These are phyloP conservation scores for Dendrobium catenatum DNA, from an alignment of 106 monocot species.

Conservation along the genomic window DNA sequence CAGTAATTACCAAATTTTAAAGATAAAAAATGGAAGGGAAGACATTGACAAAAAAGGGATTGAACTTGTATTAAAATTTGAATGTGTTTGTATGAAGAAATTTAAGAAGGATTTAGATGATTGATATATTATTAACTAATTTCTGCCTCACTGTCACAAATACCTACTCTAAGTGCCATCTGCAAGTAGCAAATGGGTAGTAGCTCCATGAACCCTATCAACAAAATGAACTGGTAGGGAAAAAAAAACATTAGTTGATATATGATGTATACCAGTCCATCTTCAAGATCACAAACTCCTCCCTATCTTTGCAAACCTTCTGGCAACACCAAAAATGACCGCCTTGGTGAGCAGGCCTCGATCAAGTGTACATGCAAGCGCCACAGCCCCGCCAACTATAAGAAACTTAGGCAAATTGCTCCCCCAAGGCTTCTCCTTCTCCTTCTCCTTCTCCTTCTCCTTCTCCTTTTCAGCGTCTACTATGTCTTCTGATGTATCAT, in stretches of 20 bases:
- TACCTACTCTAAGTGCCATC: background rate
- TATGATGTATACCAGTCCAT: background rate
- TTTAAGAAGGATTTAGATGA: background rate
- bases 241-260: background rate
- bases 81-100: background rate
- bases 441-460: slow-evolving; percentile 26
- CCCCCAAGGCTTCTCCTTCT: slow-evolving; percentile 33
- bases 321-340: slow-evolving; percentile 78
- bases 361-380: slow-evolving; percentile 68
- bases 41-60: background rate
- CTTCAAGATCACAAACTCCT: slow-evolving; percentile 23
- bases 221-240: background rate
- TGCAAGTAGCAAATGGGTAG: background rate
- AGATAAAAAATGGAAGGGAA: too few species aligned
- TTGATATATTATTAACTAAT: background rate
- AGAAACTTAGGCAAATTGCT: slow-evolving; percentile 41
- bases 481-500: slow-evolving; percentile 18
- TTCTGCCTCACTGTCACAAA: background rate
- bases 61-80: background rate
- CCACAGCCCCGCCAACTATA: slow-evolving; percentile 66
- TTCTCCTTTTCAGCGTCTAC: slow-evolving; percentile 29
- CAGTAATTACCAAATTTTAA: too few species aligned
- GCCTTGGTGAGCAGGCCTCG: slow-evolving; percentile 83
- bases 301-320: slow-evolving; percentile 58
- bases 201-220: background rate